These are phyloP conservation scores for Phytomonas francai DNA, from an alignment of 208 protist genomes.

Conservation along the genomic window DNA sequence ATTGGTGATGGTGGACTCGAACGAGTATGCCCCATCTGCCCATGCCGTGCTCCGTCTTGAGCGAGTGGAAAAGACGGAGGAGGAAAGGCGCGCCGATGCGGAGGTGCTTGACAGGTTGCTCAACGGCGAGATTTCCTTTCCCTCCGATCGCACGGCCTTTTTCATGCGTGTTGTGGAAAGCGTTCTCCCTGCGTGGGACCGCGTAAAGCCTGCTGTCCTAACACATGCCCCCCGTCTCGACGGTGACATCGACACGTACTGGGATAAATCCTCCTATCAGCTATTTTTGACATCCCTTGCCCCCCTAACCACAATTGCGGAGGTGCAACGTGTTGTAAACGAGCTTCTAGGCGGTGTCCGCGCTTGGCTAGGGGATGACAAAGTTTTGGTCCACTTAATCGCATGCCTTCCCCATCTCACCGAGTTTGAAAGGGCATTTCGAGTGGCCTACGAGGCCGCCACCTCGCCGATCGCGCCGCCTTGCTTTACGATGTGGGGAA, in stretches of 20 bases:
- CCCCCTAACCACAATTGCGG: background rate
- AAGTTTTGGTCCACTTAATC: background rate
- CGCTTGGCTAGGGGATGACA: background rate
- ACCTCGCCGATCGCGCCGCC: background rate
- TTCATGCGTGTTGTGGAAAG: conserved; percentile 6
- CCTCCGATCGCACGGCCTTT: conserved; percentile 21
- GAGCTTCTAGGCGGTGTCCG: background rate
- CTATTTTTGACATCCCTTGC: background rate
- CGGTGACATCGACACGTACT: background rate
- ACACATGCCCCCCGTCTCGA: background rate
- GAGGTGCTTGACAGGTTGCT: conserved; percentile 26
- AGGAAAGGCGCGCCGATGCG: conserved; percentile 22
- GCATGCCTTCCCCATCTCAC: background rate
- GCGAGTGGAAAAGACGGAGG: conserved; percentile 30
- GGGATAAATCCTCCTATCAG: background rate
- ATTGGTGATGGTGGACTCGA: conserved; percentile 73
- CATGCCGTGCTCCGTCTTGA: conserved; percentile 42
- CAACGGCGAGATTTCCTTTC: conserved; percentile 13
- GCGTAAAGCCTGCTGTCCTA: background rate
- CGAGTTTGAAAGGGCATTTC: conserved; percentile 1
- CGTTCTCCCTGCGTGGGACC: background rate
- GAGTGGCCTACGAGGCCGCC: background rate
- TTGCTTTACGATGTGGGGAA: background rate
- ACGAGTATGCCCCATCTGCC: conserved; percentile 69
- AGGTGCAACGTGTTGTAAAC: background rate